phyloP scores from a whole-genome alignment of 1,139 yeast genomes.

The Yamadazyma pseudoaaseri region DNA sequence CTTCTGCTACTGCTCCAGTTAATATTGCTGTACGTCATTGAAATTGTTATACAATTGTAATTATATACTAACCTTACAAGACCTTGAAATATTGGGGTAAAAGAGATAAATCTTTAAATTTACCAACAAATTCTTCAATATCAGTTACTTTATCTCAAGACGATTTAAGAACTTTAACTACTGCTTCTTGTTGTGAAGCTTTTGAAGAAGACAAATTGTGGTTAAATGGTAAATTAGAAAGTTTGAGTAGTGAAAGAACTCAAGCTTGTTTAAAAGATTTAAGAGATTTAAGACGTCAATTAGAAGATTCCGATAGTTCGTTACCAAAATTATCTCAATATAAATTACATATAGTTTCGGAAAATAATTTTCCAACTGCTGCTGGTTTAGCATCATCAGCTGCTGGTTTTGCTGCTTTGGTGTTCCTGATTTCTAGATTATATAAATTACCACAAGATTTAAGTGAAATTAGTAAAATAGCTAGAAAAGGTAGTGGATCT shows the following conservation, averaged over 20 bases:
- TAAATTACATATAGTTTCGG: constrained; percentile 81
- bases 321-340: constrained; percentile 63
- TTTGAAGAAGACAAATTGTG: constrained; percentile 70
- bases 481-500: constrained; percentile 97
- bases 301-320: constrained; percentile 49
- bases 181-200: constrained; percentile 66
- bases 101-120: constrained; percentile 79
- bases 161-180: constrained; percentile 86
- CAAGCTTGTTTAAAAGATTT: constrained; percentile 78
- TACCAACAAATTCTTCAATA: constrained; percentile 94
- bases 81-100: constrained; percentile 99
- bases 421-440: constrained; percentile 78
- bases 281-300: constrained; percentile 57
- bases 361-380: constrained; percentile 97
- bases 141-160: constrained; percentile 91
- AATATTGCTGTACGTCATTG: constrained; percentile 77
- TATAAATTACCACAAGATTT: constrained; percentile 77
- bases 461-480: constrained; percentile 86
- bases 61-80: constrained; percentile 33
- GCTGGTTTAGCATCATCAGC: constrained; percentile 98
- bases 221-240: constrained; percentile 77
- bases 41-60: neutral
- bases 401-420: constrained; percentile 90
- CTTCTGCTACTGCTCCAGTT: constrained; percentile 95
- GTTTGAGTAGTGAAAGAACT: constrained; percentile 67